These are phyloP conservation scores for Rhizoctonia solani DNA, from an alignment of 1,284 basidiomycete species.

Conservation along the genomic window DNA sequence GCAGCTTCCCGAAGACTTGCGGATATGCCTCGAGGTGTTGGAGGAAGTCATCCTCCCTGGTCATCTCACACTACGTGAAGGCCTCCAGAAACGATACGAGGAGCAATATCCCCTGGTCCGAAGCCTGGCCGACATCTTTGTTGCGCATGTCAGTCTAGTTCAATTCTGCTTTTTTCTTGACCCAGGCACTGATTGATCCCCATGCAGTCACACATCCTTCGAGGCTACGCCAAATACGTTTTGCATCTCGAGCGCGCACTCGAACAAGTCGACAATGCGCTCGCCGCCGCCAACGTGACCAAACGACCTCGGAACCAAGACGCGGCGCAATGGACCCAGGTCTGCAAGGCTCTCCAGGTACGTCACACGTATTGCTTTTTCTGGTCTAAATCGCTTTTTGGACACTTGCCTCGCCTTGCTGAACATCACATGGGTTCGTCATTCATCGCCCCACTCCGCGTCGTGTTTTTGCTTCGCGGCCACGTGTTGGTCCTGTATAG, in stretches of 20 bases:
- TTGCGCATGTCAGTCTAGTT: conserved; percentile 75
- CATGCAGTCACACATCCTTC: conserved; percentile 82
- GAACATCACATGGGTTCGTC: background rate
- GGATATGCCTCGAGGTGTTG: conserved; percentile 82
- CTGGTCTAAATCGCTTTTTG: conserved; percentile 18
- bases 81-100: conserved; percentile 83
- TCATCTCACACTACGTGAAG: conserved; percentile 79
- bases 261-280: conserved; percentile 80
- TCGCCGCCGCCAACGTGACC: conserved; percentile 62
- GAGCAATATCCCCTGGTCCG: conserved; percentile 92
- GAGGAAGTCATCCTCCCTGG: conserved; percentile 84
- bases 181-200: conserved; percentile 1
- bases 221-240: conserved; percentile 90
- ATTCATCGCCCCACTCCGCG: conserved; percentile 35
- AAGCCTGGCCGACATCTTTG: conserved; percentile 90
- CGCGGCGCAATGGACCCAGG: conserved; percentile 72
- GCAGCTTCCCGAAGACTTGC: conserved; percentile 82
- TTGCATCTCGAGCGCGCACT: conserved; percentile 88
- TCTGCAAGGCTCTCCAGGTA: conserved; percentile 66
- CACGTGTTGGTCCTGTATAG: no score
- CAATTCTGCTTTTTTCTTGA: background rate
- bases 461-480: background rate
- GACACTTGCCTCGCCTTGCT: background rate
- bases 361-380: conserved; percentile 14
- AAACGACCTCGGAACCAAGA: conserved; percentile 82